A percentile compares a stretch with the other conserved stretches of the same genome.
Conservation (phyloP, 2,329 filamentous ascomycete species). For the Talaromyces funiculosus region DNA sequence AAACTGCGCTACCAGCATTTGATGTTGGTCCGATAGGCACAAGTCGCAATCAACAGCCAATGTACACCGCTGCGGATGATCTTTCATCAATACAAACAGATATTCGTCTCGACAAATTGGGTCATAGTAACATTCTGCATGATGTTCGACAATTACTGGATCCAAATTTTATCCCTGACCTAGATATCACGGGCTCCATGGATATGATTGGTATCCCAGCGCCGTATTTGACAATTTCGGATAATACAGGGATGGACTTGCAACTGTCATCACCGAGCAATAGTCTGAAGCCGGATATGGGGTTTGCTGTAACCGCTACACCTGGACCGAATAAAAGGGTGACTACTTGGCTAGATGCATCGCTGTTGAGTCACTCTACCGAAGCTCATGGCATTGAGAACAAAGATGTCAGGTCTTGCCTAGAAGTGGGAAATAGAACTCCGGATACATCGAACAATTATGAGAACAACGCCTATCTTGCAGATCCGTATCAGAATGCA, state of each 20-base stretch:
- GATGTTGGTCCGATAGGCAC: not conserved
- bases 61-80: not conserved
- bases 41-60: not conserved
- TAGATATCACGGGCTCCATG: too few species aligned
- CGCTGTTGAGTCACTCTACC: not conserved
- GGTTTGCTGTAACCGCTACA: not conserved
- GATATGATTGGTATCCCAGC: not conserved
- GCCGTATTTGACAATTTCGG: not conserved
- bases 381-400: not conserved
- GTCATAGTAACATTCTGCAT: not conserved
- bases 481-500: conserved; percentile 6
- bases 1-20: not conserved
- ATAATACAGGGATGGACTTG: too few species aligned
- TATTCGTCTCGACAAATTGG: not conserved
- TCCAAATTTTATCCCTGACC: not conserved
- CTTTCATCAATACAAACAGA: not conserved
- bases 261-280: not conserved
- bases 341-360: not conserved
- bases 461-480: not conserved
- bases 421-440: not conserved
- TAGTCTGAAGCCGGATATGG: not conserved
- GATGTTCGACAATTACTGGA: not conserved
- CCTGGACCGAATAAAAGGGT: not conserved
- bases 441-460: not conserved
- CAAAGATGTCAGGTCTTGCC: not conserved